Evolutionary conservation across 1,284 basidiomycete species (phyloP).

Genomic region (Sphaerobolus stellatus): DNA sequence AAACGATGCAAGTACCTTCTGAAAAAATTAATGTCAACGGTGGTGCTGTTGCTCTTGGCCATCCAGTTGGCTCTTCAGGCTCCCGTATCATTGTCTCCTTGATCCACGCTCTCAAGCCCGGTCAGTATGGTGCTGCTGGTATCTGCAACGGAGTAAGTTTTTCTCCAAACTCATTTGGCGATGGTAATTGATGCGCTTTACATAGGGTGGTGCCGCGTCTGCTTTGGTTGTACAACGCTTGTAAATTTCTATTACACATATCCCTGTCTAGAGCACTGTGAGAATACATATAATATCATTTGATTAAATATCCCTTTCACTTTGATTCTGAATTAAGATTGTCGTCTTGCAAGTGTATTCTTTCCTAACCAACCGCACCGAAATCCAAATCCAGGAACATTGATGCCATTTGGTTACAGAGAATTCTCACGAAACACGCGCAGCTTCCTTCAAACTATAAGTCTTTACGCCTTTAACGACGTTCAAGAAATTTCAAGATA

Average conservation of each 20-base stretch:
- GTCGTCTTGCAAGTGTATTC: too few relatives aligned
- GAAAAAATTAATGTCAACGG: conserved; percentile 93
- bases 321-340: too few relatives aligned
- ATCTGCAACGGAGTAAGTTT: conserved; percentile 93
- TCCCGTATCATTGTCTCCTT: conserved; percentile 94
- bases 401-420: too few relatives aligned
- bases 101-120: conserved; percentile 88
- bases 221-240: conserved; percentile 88
- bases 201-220: conserved; percentile 87
- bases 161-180: conserved; percentile 4
- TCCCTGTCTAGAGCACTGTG: too few relatives aligned
- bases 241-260: conserved; percentile 37
- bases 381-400: too few relatives aligned
- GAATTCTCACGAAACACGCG: too few relatives aligned
- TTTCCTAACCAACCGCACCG: too few relatives aligned
- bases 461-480: too few relatives aligned
- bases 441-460: too few relatives aligned
- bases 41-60: conserved; percentile 91
- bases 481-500: too few relatives aligned
- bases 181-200: conserved; percentile 11
- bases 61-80: conserved; percentile 96
- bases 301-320: too few relatives aligned
- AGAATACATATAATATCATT: too few relatives aligned
- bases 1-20: conserved; percentile 80
- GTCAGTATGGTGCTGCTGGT: conserved; percentile 95